Evolutionary conservation across 208 protist species (phyloP), one percentile per base, ranked within the genome.

Genomic region (Tritrichomonas foetus): DNA sequence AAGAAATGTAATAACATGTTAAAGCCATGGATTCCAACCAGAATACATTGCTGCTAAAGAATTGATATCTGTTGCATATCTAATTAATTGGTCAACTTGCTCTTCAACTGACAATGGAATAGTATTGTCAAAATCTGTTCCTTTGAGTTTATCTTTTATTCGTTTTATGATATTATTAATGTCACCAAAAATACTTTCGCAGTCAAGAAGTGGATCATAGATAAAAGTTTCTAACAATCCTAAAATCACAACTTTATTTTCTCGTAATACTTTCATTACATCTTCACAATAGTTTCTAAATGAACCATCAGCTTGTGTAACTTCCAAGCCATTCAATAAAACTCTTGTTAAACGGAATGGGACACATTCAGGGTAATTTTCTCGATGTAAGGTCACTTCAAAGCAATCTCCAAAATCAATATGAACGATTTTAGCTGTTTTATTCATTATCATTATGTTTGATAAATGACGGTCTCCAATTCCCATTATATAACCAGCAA

Each of bases 281-380:
- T 95, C 94, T 95, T 98, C 98, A 94, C 97, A 98, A 89, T 95
- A 94, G 0, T 78, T 93, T 1, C 97, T 95, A 95, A 99, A 99
- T 2, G 96, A 93, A 11, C 98, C 98, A 50, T 96, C 95, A 16
- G 95, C 95, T 36, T 95, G 94, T n/a, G 61, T 93, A 30, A 96
- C 93, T 57, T 95, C 95, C 20, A 96, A 92, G 11, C 74, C 95
- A 69, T 96, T 95, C 1, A 96, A 94, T 0, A 96, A 66, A 82
- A 96, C 95, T 61, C 95, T 93, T 25, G 95, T 96, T 39, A 96
- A 93, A 9, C 95, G 22, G 55, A 96, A 96, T 39, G 95, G 95
- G 0, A 96, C 94, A 8, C 92, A 57, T 94, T 95, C 94, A 44
- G 94, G 94, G 20, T 44, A 95, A 3, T 44, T 5, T 30, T 92